Evolutionary conservation across 2,329 filamentous ascomycete species (phyloP), one percentile per base, ranked within the genome.

Genomic region (Diaporthe ampelina): DNA sequence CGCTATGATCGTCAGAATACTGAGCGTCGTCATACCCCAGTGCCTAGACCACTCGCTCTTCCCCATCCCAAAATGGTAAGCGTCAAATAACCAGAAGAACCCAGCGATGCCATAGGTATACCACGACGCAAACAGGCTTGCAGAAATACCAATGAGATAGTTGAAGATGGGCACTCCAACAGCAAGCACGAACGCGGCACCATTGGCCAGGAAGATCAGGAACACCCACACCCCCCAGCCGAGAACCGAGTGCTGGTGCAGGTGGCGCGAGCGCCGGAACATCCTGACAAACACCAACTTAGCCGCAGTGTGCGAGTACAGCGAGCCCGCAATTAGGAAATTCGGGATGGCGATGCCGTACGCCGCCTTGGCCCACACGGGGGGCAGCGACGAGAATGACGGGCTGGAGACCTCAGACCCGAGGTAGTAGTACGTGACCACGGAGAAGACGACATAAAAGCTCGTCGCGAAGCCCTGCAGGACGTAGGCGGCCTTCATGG

Each of bases 101-200:
- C 87, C 87, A 1, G 86, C 86, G 56, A 88, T 82, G 1, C 88
- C 87, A 76, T 88, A 89, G 3, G 86, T 89, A 74, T 87, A 89
- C 88, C 88, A 90, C 1, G 85, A 83, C 1, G 88, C 87, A 75
- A 90, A 90, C 11, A 89, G 79, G 7, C 84, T 84, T 0, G 87
- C 86, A 26, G 86, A 82, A 58, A 89, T 86, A 3, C 87, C 87
- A 37, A 89, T 84, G 15, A 90, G 79, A 72, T 89, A 88, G 74
- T 86, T 87, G 81, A 90, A 89, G 29, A 88, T 86, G 1, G 88
- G 88, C 37, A 90, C 86, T 4, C 87, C 86, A 1, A 87, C 84
- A 9, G 84, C 82, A 24, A 85, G 79, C 37, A 85, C 76, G 73
- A 85, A 84, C 1, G 87, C 85, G 3, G 84, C 82, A 1, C 78